Base-by-base conservation (phyloP, 805 yeast genomes). In the Starmerella geochares region DNA sequence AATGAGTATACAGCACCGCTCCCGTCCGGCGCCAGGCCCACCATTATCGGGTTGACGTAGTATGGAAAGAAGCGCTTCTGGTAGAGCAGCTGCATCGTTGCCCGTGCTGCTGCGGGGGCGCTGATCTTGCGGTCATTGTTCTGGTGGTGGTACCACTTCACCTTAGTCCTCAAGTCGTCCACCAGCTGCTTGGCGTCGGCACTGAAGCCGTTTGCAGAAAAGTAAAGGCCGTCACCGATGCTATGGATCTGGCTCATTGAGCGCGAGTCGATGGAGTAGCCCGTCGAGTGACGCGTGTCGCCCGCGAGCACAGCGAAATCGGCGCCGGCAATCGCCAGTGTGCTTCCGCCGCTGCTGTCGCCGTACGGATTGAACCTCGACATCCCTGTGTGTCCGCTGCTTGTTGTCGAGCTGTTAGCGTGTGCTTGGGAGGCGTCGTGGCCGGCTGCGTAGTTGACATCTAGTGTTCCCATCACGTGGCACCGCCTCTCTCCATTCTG, bases 241-340 rank as follows among this genome's bases (percentile, higher is more conserved):
- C 81, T 78, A 61, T 85, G 82, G 49, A 92, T 84, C 67, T 86
- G 88, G 38, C 95, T 92, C 66, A 86, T 92, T 66, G 83, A 81
- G 63, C 98, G 80, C 9, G 96, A 81, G 66, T 92, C 87, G 66
- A 92, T 92, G 55, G 85, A 80, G 69, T 87, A 92, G 20, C 96
- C 98, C 17, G 83, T 81, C 4, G 95, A 86, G 62, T 84, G 94
- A 72, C 98, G 82, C n/a, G 98, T 92, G 67, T 92, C 98, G 41
- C 97, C 97, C 0, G 98, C 98, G 54, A 92, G 73, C 31, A 92
- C 92, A 17, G 95, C 96, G 62, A 87, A 92, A 67, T 92, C 96
- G 65, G 86, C 85, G 46, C 98, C 98, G 1, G 98, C 96, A 67
- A 92, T 92, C 47, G 97, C 98, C 58, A 92, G 71, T 49, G 90